These are phyloP conservation scores for Penicillium dipodomyicola DNA, from an alignment of 495 filamentous ascomycete genomes.

Conservation along the genomic window DNA sequence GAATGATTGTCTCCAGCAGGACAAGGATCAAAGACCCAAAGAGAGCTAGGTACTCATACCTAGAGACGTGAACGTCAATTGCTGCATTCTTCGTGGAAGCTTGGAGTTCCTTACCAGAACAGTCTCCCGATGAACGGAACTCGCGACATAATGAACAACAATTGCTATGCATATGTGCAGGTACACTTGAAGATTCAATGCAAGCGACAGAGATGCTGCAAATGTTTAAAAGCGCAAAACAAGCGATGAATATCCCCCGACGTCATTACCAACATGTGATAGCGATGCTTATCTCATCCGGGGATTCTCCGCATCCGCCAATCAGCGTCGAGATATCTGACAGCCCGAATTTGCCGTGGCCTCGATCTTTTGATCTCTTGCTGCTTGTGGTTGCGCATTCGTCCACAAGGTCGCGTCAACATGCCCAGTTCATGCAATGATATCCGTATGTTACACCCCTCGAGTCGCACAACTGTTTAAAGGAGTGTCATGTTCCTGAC, in stretches of 20 bases:
- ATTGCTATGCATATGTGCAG: constrained; percentile 6
- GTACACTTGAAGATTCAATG: neutral
- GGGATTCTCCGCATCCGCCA: constrained; percentile 18
- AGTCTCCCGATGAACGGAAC: constrained; percentile 83
- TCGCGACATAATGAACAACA: constrained; percentile 54
- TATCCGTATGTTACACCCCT: constrained; percentile 63
- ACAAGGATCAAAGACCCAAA: constrained; percentile 78
- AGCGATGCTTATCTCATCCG: constrained; percentile 44
- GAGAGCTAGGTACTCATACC: constrained; percentile 82
- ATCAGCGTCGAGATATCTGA: constrained; percentile 22
- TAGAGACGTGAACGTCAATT: constrained; percentile 25
- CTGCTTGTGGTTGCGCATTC: constrained; percentile 13
- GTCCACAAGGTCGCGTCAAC: constrained; percentile 25
- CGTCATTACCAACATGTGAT: constrained; percentile 34
- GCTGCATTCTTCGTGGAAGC: neutral
- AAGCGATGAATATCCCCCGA: constrained; percentile 15
- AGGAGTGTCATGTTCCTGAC: neutral
- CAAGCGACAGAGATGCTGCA: constrained; percentile 1
- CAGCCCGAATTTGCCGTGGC: constrained; percentile 23
- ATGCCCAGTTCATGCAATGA: constrained; percentile 98
- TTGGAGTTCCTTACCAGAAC: constrained; percentile 56
- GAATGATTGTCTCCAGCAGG: constrained; percentile 72
- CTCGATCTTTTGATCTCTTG: neutral
- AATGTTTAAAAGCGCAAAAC: constrained; percentile 3
- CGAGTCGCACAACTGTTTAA: neutral